phyloP scores from a whole-genome alignment of 192 early-diverging fungal species.

The Rhizoclosmatium globosum region DNA sequence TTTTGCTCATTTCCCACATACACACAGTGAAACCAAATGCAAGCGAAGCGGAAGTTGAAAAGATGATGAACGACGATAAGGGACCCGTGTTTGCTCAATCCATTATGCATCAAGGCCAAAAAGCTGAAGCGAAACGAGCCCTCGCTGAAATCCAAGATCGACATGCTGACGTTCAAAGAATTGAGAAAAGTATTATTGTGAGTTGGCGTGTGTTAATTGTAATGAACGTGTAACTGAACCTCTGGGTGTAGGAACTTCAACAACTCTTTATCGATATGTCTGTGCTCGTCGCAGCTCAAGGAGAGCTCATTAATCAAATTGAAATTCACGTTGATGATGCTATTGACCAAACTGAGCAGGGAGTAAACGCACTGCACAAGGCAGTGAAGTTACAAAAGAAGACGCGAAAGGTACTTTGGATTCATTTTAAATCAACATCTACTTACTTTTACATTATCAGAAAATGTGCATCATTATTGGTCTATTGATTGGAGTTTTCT shows the following conservation, averaged over 20 bases:
- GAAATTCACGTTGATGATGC: constrained; percentile 71
- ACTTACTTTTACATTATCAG: constrained; percentile 27
- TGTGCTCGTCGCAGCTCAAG: constrained; percentile 80
- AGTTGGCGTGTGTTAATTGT: constrained; percentile 10
- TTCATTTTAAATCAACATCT: constrained; percentile 20
- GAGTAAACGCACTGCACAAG: constrained; percentile 62
- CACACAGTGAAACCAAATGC: constrained; percentile 81
- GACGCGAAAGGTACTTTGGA: constrained; percentile 51
- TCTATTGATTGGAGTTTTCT: constrained; percentile 42
- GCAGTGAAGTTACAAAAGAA: constrained; percentile 71
- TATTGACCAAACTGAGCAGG: constrained; percentile 67
- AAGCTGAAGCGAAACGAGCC: constrained; percentile 75
- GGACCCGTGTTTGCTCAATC: constrained; percentile 82
- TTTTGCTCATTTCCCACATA: not conserved
- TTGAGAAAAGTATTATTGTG: constrained; percentile 87
- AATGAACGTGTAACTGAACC: not conserved
- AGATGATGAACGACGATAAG: constrained; percentile 76
- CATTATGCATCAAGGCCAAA: constrained; percentile 74
- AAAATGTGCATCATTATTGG: constrained; percentile 70
- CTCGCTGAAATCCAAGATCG: constrained; percentile 84
- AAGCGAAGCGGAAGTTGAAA: constrained; percentile 75
- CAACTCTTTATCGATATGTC: constrained; percentile 91
- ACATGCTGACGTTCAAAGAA: constrained; percentile 86
- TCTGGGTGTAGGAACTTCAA: constrained; percentile 76
- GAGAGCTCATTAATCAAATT: constrained; percentile 74